These are phyloP conservation scores for Lactarius hatsudake DNA, from an alignment of 768 basidiomycete genomes.

Conservation along the genomic window DNA sequence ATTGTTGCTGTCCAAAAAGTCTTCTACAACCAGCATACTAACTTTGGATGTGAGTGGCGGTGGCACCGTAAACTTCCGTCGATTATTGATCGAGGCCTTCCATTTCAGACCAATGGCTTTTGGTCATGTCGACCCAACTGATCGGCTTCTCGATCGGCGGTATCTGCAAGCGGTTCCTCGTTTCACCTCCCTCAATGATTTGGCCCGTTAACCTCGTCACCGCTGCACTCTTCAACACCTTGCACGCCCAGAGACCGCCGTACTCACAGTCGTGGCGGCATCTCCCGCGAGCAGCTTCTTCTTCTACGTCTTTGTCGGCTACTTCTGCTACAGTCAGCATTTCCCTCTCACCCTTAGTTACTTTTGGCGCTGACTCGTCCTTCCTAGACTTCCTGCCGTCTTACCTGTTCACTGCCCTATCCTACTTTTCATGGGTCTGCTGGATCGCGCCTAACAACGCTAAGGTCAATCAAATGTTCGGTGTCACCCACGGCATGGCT, in stretches of 20 bases:
- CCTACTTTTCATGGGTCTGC: constrained; percentile 47
- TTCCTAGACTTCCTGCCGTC: constrained; percentile 12
- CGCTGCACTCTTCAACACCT: constrained; percentile 47
- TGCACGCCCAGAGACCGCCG: constrained; percentile 40
- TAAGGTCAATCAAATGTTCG: constrained; percentile 73
- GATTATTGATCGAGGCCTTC: neutral
- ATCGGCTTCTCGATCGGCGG: constrained; percentile 46
- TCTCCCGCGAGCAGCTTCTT: constrained; percentile 57
- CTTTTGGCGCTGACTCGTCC: neutral
- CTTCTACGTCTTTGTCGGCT: constrained; percentile 40
- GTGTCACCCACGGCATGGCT: constrained; percentile 42
- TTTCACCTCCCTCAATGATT: constrained; percentile 44
- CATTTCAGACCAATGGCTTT: constrained; percentile 36
- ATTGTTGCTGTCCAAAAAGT: constrained; percentile 46
- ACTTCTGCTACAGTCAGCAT: constrained; percentile 47
- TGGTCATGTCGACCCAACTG: constrained; percentile 43
- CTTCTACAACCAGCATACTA: constrained; percentile 42
- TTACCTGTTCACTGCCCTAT: constrained; percentile 31
- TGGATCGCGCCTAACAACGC: constrained; percentile 73
- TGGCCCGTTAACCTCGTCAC: constrained; percentile 45
- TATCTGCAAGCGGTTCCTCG: constrained; percentile 44
- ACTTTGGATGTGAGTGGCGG: constrained; percentile 34
- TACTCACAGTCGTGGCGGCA: constrained; percentile 43
- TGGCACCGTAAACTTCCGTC: neutral
- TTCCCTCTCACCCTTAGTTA: constrained; percentile 72